A percentile compares a stretch with the other conserved stretches of the same genome.
These are phyloP conservation scores for Aspergillus pseudoglaucus DNA, from an alignment of 2,329 filamentous ascomycete species.

Conservation along the genomic window DNA sequence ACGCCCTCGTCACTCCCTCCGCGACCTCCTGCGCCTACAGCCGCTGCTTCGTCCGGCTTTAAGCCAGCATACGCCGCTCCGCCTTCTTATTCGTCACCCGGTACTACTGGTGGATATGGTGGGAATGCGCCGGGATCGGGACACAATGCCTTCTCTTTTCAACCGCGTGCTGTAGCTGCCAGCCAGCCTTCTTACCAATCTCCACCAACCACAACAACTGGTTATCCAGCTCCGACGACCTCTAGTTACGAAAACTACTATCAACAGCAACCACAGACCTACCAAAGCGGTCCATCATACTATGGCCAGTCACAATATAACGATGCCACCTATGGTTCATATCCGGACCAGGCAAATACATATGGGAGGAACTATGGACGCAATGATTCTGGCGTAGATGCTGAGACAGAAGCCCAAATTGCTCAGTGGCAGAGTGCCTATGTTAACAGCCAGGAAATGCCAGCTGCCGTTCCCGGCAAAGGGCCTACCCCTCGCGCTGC, in stretches of 20 bases:
- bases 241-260: slow-evolving; percentile 36
- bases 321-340: slow-evolving; percentile 34
- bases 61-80: slow-evolving; percentile 49
- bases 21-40: slow-evolving; percentile 59
- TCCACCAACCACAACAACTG: slow-evolving; percentile 27
- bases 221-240: slow-evolving; percentile 31
- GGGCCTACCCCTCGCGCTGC: slow-evolving; percentile 39
- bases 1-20: slow-evolving; percentile 63
- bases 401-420: slow-evolving; percentile 84
- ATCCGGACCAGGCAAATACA: slow-evolving; percentile 32
- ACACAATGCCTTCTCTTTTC: slow-evolving; percentile 49
- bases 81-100: slow-evolving; percentile 26
- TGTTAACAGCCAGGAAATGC: slow-evolving; percentile 53
- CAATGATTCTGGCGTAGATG: slow-evolving; percentile 48
- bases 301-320: slow-evolving; percentile 45
- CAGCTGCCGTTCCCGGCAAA: slow-evolving; percentile 20
- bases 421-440: slow-evolving; percentile 95
- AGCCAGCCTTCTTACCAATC: slow-evolving; percentile 34
- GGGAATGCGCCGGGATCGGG: slow-evolving; percentile 23
- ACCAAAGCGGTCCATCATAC: slow-evolving; percentile 33
- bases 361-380: slow-evolving; percentile 27
- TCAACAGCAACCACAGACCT: slow-evolving; percentile 32
- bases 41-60: slow-evolving; percentile 37
- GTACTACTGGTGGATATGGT: slow-evolving; percentile 25
- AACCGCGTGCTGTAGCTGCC: slow-evolving; percentile 53